Evolutionary conservation across 225 moss, liverwort and hornwort genomes (phyloP).

Genomic region (Polytrichum commune): DNA sequence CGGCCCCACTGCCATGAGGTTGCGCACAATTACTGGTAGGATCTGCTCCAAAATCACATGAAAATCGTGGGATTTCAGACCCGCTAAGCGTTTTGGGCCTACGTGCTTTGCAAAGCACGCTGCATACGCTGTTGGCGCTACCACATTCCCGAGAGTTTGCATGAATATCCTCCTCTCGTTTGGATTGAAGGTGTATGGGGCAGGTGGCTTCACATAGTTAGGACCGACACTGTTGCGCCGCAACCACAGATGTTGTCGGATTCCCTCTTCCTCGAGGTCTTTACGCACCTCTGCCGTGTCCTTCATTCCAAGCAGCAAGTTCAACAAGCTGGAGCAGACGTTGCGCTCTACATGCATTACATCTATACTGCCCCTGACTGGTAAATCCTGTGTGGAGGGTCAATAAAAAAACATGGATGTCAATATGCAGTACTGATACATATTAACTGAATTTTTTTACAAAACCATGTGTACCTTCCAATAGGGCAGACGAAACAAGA

Average conservation of each 20-base stretch:
- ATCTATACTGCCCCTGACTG: background rate
- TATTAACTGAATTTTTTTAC: background rate
- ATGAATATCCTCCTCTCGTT: no score
- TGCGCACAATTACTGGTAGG: no score
- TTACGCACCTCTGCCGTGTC: background rate
- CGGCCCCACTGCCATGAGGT: no score
- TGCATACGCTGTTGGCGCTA: no score
- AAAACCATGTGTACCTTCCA: background rate
- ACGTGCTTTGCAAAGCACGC: no score
- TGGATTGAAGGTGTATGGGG: no score
- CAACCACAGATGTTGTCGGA: background rate
- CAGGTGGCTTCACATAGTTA: no score
- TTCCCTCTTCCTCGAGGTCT: background rate
- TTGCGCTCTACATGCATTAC: background rate
- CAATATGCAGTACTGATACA: background rate
- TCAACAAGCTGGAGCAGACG: background rate
- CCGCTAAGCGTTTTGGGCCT: no score
- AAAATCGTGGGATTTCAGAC: no score
- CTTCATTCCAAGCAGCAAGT: background rate
- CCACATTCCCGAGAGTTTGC: no score
- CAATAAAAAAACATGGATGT: background rate
- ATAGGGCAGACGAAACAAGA: no score
- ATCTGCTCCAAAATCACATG: no score
- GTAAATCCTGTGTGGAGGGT: background rate
- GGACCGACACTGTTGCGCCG: background rate